These are phyloP conservation scores for Irpex sp. DNA, from an alignment of 1,284 basidiomycete genomes.

Conservation along the genomic window DNA sequence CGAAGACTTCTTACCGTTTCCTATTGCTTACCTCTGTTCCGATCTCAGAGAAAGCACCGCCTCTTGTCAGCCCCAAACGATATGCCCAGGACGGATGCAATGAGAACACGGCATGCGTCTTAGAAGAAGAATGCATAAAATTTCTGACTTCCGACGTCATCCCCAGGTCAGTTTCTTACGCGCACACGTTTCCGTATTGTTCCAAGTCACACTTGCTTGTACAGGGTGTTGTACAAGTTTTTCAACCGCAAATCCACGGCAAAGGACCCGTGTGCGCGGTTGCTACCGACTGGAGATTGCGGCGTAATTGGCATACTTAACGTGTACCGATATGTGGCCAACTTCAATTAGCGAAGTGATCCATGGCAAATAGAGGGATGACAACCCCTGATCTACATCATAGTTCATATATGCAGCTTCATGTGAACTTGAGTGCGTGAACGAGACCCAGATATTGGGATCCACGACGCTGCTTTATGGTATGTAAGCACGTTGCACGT, in stretches of 20 bases:
- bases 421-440: too few relatives aligned
- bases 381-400: too few relatives aligned
- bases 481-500: too few relatives aligned
- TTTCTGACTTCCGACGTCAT: background rate
- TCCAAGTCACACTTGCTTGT: background rate
- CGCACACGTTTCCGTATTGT: background rate
- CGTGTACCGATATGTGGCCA: background rate
- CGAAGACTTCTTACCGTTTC: too few relatives aligned
- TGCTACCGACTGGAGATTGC: background rate
- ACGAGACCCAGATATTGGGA: too few relatives aligned
- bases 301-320: conserved; percentile 1
- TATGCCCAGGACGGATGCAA: background rate
- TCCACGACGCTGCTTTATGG: too few relatives aligned
- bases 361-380: too few relatives aligned
- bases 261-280: background rate
- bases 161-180: background rate
- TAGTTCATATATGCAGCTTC: too few relatives aligned
- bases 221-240: background rate
- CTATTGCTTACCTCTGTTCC: too few relatives aligned
- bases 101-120: background rate
- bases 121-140: too few relatives aligned
- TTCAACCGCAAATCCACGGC: background rate
- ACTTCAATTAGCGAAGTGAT: background rate
- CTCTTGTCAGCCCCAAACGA: background rate
- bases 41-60: background rate